Evolutionary conservation across 345 rosid genomes (phyloP).

Genomic region (Aurinia saxatilis): DNA sequence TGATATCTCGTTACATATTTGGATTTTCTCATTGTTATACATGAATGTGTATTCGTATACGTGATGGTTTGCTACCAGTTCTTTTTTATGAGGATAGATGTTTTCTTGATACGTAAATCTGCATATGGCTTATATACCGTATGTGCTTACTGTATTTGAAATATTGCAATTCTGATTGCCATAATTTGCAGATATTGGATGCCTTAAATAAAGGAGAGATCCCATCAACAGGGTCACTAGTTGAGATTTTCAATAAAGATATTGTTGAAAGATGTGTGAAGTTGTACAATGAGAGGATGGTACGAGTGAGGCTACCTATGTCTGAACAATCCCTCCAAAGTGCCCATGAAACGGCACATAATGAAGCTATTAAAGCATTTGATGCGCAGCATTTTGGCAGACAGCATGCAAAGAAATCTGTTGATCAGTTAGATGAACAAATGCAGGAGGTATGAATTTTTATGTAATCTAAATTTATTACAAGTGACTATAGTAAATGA

Average conservation of each 20-base stretch:
- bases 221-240: conserved; percentile 98
- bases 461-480: neutral
- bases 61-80: neutral
- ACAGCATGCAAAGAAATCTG: conserved; percentile 84
- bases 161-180: conserved; percentile 4
- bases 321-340: conserved; percentile 55
- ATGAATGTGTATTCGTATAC: neutral
- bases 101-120: neutral
- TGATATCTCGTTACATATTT: neutral
- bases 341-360: conserved; percentile 56
- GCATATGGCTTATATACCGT: neutral
- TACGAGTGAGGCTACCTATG: conserved; percentile 56
- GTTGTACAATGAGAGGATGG: conserved; percentile 64
- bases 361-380: conserved; percentile 55
- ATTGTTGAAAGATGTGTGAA: conserved; percentile 84
- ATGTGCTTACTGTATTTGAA: neutral
- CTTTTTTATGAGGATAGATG: neutral
- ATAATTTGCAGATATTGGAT: conserved; percentile 71
- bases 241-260: conserved; percentile 92
- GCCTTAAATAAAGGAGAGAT: conserved; percentile 99
- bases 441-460: conserved; percentile 59
- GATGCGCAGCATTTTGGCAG: conserved; percentile 94
- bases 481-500: neutral
- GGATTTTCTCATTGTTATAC: neutral
- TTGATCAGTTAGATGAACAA: conserved; percentile 67